phyloP scores from a whole-genome alignment of 345 rosid species.

The Camelina sativa region DNA sequence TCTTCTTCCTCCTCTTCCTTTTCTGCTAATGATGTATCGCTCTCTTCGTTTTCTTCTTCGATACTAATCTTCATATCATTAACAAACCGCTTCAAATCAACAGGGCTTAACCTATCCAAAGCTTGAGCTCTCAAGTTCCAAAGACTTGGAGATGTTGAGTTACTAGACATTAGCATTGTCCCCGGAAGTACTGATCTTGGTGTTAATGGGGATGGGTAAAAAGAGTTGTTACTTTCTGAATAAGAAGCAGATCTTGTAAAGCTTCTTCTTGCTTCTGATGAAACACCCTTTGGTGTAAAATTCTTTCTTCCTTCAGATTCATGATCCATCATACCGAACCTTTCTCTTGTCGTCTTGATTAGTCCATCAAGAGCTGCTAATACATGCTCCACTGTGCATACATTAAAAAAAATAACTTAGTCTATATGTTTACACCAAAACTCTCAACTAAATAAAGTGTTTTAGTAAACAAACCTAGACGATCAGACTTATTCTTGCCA shows the following conservation, averaged over 20 bases:
- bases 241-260: slow-evolving; percentile 44
- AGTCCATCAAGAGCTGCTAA: slow-evolving; percentile 65
- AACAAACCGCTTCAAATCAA: slow-evolving; percentile 61
- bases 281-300: slow-evolving; percentile 29
- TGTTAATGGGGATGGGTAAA: slow-evolving; percentile 48
- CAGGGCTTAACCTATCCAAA: slow-evolving; percentile 68
- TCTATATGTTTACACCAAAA: not conserved
- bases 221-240: slow-evolving; percentile 48
- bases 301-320: slow-evolving; percentile 47
- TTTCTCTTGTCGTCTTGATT: slow-evolving; percentile 56
- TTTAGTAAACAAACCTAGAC: slow-evolving; percentile 49
- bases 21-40: not conserved
- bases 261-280: slow-evolving; percentile 37
- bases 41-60: slow-evolving; percentile 38
- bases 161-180: slow-evolving; percentile 35
- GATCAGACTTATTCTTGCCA: slow-evolving; percentile 52
- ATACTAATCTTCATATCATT: slow-evolving; percentile 31
- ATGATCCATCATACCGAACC: slow-evolving; percentile 59
- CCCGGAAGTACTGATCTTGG: slow-evolving; percentile 52
- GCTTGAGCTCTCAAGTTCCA: slow-evolving; percentile 68
- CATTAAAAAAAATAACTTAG: not conserved
- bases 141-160: slow-evolving; percentile 46
- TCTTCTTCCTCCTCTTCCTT: not conserved
- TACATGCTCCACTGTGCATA: slow-evolving; percentile 60
- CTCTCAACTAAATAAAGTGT: not conserved